These are phyloP conservation scores for Persicaria maculosa DNA, from an alignment of 148 eudicot species.

Conservation along the genomic window DNA sequence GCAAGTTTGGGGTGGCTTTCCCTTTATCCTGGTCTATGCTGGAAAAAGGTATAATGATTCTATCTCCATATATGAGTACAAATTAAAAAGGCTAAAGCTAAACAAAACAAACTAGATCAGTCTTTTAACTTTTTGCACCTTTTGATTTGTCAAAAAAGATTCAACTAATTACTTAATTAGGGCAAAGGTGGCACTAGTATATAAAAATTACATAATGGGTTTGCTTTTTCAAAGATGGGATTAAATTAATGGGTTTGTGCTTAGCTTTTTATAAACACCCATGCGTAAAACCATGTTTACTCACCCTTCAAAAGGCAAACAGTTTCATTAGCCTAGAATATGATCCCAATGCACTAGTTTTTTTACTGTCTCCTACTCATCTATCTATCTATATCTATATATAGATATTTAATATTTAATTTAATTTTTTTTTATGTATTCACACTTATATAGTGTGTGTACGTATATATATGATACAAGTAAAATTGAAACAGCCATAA, in stretches of 20 bases:
- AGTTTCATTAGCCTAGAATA: not conserved
- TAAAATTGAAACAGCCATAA: too few species aligned
- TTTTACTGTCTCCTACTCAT: not conserved
- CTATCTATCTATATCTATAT: too few species aligned
- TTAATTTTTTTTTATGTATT: too few species aligned
- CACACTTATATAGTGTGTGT: too few species aligned
- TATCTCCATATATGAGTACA: not conserved
- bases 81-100: not conserved
- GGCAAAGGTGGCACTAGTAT: not conserved
- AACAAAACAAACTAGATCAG: not conserved
- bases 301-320: constrained; percentile 2
- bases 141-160: not conserved
- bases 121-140: not conserved
- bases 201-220: not conserved
- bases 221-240: not conserved
- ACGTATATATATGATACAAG: too few species aligned
- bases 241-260: constrained; percentile 3
- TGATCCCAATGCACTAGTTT: constrained; percentile 10
- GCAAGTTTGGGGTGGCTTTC: constrained; percentile 1
- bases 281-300: constrained; percentile 1
- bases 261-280: constrained; percentile 2
- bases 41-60: constrained; percentile 1
- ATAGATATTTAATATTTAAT: too few species aligned
- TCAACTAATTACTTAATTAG: not conserved
- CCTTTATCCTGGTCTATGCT: constrained; percentile 4